Evolutionary conservation across 2,329 filamentous ascomycete species (phyloP), one percentile per base, ranked within the genome.

Genomic region (Paraconiothyrium brasiliense): DNA sequence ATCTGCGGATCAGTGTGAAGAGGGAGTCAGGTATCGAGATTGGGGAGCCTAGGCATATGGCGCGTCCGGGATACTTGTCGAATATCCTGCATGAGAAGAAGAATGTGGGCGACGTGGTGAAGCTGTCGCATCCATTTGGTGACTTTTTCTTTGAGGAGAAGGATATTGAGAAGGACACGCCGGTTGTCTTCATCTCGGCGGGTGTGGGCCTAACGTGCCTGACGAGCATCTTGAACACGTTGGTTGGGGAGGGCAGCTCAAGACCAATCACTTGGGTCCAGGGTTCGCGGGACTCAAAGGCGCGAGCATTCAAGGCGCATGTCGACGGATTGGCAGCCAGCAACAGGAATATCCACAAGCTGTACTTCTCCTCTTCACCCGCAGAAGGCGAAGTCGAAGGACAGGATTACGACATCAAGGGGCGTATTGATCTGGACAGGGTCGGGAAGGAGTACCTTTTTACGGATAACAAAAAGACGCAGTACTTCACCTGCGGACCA

Each of bases 401-500:
- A 3, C 74, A 82, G 4, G 83, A 90, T 66, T 92, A 89, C 74
- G 79, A 90, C 60, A 82, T 87, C 67, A 78, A 80, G 9, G 87
- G 89, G 3, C 83, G 86, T 8, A 78, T 92, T 16, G 82, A 88
- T 60, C 74, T 93, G n/a, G 76, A 80, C 35, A 83, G 81, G 58
- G 73, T 92, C 41, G 83, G 86, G 64, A 74, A 78, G 27, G 80
- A 85, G 0, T 81, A 86, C 49, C 78, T 94, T n/a, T 86, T 84
- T 66, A 72, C 89, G 1, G 79, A 82, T 22, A 80, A 90, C 67
- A 54, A 76, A 0, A 78, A 78, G 47, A 83, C 91, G 0, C 82
- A 88, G 70, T 94, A 93, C 76, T 93, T 86, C 68, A 79, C 92
- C 57, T 94, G 92, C 71, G 92, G 91, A 0, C 91, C 91, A 0